Conservation (phyloP, 148 eudicot species). For the Amaranthus palmeri region DNA sequence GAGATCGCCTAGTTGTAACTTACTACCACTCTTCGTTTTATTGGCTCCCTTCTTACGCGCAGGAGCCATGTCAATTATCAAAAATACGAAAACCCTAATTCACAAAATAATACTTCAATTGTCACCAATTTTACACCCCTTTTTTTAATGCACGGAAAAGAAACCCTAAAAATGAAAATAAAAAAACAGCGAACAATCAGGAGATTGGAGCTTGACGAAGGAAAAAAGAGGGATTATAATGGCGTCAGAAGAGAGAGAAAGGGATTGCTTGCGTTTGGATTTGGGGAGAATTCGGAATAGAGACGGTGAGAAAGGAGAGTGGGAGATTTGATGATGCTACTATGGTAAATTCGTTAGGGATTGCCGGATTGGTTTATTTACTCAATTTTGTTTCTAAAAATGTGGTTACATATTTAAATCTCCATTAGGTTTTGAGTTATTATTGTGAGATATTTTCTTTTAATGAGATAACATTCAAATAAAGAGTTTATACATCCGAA, state of each 20-base stretch:
- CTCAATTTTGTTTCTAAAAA: no score
- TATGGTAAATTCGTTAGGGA: not conserved
- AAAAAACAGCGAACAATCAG: not conserved
- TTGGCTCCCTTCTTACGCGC: slow-evolving; percentile 72
- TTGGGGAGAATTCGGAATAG: slow-evolving; percentile 9
- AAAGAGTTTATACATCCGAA: no score
- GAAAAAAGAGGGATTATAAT: not conserved
- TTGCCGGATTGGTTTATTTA: no score
- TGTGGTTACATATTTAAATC: no score
- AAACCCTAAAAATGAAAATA: slow-evolving; percentile 16
- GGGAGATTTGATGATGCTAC: slow-evolving; percentile 1
- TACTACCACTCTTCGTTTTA: slow-evolving; percentile 36
- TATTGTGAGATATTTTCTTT: no score
- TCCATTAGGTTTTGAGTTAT: no score
- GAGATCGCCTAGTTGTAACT: slow-evolving; percentile 82
- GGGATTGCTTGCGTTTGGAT: slow-evolving; percentile 10
- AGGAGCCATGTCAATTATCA: slow-evolving; percentile 62
- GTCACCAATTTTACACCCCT: not conserved
- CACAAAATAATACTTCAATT: not conserved
- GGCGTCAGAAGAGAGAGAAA: slow-evolving; percentile 1
- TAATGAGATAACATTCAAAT: no score
- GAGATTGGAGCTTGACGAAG: not conserved
- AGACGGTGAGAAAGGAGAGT: slow-evolving; percentile 13
- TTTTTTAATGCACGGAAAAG: not conserved
- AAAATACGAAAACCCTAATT: slow-evolving; percentile 23